Evolutionary conservation across 148 eudicot genomes (phyloP), one percentile per base, ranked within the genome.

Genomic region (Hydrangea macrophylla): DNA sequence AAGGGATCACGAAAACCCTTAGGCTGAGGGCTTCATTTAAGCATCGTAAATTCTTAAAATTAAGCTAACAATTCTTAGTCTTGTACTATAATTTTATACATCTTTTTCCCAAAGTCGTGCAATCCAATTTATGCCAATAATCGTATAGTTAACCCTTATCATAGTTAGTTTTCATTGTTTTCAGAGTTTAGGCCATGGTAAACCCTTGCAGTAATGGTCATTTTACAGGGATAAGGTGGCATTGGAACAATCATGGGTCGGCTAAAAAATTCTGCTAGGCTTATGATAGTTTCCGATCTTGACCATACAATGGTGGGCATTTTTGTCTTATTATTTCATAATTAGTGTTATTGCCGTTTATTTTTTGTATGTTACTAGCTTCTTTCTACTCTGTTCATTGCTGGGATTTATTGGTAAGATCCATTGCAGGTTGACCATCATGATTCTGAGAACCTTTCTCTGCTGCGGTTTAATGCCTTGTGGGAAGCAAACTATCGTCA

Each of bases 251-350:
- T 32, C 53, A 87, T 87, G 92, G 86, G 84, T 74, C 81, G 85
- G 44, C 70, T 87, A 20, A 80, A 25, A 51, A 39, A 75, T 36
- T 75, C 86, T 44, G 86, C 92, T 0, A 86, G 85, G 40, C 72
- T 87, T 33, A 87, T 87, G 92, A 80, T 87, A 20, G 92, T 87
- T 61, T 87, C 92, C 1, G 92, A 87, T 80, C 88, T 87, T 61
- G 92, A 87, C 72, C 92, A 87, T 69, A 87, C 92, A 28, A 87
- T 87, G 92, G 92, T 87, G 30, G n/a, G 78, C 58, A 10, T 4
- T 24, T 1, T 48, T n/a, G n/a, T n/a, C n/a, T n/a, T n/a, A n/a
- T n/a, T n/a, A n/a, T n/a, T n/a, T n/a, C n/a, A n/a, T n/a, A n/a
- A n/a, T n/a, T n/a, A n/a, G n/a, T n/a, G n/a, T n/a, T n/a, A n/a